Evolutionary conservation across 148 eudicot species (phyloP).

Genomic region (Camellia granthamiana): DNA sequence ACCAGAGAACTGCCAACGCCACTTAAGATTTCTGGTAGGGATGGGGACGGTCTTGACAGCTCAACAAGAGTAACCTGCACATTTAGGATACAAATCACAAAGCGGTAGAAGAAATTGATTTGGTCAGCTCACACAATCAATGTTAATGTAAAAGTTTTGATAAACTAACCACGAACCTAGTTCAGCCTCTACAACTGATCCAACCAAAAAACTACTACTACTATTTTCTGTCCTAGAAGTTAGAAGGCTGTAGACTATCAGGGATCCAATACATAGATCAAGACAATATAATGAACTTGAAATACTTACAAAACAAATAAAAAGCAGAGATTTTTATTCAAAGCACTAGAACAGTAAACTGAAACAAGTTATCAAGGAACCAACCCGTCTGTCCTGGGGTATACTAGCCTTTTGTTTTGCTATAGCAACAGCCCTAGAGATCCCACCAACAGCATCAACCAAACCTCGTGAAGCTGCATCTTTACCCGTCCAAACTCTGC

Average conservation of each 20-base stretch:
- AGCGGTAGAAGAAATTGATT: neutral
- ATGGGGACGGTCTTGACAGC: conserved; percentile 61
- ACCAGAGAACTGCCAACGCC: conserved; percentile 57
- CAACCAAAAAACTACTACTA: neutral
- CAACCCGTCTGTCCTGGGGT: conserved; percentile 70
- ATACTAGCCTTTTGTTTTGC: conserved; percentile 84
- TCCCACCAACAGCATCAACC: conserved; percentile 89
- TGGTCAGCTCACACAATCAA: no score
- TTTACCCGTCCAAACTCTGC: conserved; percentile 90
- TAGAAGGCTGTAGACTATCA: neutral
- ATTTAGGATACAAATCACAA: neutral
- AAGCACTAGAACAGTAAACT: neutral
- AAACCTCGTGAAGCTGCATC: conserved; percentile 82
- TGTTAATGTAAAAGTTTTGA: neutral
- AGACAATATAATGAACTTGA: neutral
- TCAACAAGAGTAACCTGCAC: conserved; percentile 78
- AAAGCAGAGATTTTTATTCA: neutral
- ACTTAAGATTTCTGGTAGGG: conserved; percentile 59
- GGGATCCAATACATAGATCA: neutral
- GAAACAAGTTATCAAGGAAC: neutral
- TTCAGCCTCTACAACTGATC: neutral
- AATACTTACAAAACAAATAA: neutral
- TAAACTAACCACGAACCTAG: neutral
- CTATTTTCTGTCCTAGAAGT: neutral
- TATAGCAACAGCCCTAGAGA: conserved; percentile 83